Evolutionary conservation across 352 stramenopile species (phyloP).

Genomic region (Phytophthora europaea): DNA sequence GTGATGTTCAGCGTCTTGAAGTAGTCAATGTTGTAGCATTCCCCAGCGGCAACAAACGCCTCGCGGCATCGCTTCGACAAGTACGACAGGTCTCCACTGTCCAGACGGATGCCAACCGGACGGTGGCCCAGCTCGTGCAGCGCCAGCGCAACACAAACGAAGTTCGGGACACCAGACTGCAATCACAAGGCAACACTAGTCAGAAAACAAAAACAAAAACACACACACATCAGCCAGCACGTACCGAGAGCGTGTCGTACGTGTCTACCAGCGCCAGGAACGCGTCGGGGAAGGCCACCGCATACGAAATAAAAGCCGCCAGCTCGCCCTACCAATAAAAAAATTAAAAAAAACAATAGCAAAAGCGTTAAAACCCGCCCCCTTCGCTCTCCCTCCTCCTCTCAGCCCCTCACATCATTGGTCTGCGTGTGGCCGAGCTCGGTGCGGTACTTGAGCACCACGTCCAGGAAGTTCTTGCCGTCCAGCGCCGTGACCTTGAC

Average conservation of each 20-base stretch:
- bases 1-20: conserved; percentile 94
- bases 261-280: conserved; percentile 99
- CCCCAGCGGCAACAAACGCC: conserved; percentile 60
- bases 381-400: background rate
- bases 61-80: conserved; percentile 92
- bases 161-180: conserved; percentile 97
- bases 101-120: conserved; percentile 96
- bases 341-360: background rate
- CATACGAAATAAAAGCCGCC: conserved; percentile 99
- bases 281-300: conserved; percentile 95
- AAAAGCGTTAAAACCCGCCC: background rate
- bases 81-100: conserved; percentile 98
- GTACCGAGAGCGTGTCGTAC: conserved; percentile 96
- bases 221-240: no score
- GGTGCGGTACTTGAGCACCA: conserved; percentile 84
- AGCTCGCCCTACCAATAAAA: conserved; percentile 93
- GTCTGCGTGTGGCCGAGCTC: conserved; percentile 78
- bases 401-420: conserved; percentile 68
- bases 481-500: conserved; percentile 78
- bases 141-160: conserved; percentile 95
- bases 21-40: conserved; percentile 74
- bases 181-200: conserved; percentile 22
- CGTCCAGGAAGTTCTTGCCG: conserved; percentile 83
- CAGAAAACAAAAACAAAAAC: conserved; percentile 7
- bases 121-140: conserved; percentile 93